Evolutionary conservation across 2,329 filamentous ascomycete genomes (phyloP).

Genomic region (Alternaria panax): DNA sequence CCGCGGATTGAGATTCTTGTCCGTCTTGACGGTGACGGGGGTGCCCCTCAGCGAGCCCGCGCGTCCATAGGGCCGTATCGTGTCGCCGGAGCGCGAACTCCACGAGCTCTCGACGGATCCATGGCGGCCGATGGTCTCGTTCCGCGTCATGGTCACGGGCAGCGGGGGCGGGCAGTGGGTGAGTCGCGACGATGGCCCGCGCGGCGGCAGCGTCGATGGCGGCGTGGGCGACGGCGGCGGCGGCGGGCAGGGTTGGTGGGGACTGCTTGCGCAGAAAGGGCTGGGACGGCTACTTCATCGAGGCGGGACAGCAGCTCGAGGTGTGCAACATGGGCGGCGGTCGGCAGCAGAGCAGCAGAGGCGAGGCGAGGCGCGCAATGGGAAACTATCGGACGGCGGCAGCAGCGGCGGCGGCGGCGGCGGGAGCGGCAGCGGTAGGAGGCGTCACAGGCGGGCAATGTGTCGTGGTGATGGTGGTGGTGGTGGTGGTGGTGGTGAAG

Average conservation of each 20-base stretch:
- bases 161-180: conserved; percentile 14
- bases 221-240: conserved; percentile 2
- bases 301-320: conserved; percentile 35
- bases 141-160: conserved; percentile 65
- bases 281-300: conserved; percentile 51
- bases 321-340: conserved; percentile 32
- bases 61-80: conserved; percentile 60
- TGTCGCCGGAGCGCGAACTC: conserved; percentile 72
- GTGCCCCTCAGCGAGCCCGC: conserved; percentile 45
- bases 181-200: conserved; percentile 29
- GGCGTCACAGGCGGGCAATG: background rate
- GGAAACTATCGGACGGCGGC: background rate
- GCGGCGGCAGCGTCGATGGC: conserved; percentile 14
- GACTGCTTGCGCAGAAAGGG: conserved; percentile 43
- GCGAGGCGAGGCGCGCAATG: conserved; percentile 6
- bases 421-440: background rate
- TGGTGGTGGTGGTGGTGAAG: background rate
- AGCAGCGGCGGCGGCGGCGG: background rate
- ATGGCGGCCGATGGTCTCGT: conserved; percentile 70
- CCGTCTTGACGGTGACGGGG: conserved; percentile 62
- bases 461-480: background rate
- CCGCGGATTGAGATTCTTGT: conserved; percentile 56
- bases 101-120: conserved; percentile 71
- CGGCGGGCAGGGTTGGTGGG: conserved; percentile 26
- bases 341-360: conserved; percentile 6